Conservation (phyloP, 306 rosid species). For the Spatholobus suberectus region DNA sequence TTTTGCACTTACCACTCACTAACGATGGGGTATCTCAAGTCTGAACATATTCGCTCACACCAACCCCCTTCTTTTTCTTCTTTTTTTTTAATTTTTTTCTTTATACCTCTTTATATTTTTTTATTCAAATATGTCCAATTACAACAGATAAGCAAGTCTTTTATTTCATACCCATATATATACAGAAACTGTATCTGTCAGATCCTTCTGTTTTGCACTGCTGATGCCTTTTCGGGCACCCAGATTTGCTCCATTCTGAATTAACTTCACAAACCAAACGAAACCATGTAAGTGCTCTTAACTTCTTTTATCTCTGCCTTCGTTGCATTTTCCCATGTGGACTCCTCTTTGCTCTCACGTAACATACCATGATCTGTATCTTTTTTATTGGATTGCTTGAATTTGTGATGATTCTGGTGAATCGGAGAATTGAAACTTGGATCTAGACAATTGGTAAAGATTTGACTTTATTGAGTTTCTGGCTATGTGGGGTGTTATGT, state of each 20-base stretch:
- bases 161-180: slow-evolving; percentile 28
- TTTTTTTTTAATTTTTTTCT: not conserved
- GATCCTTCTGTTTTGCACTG: slow-evolving; percentile 23
- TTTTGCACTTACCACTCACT: slow-evolving; percentile 60
- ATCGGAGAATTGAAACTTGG: slow-evolving; percentile 34
- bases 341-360: not conserved
- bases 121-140: not conserved
- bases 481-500: not conserved
- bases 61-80: slow-evolving; percentile 34
- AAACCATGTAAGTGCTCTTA: slow-evolving; percentile 45
- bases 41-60: slow-evolving; percentile 32
- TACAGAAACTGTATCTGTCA: slow-evolving; percentile 29
- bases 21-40: slow-evolving; percentile 59
- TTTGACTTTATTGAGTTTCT: not conserved
- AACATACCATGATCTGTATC: slow-evolving; percentile 36
- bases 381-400: not conserved
- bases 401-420: slow-evolving; percentile 8
- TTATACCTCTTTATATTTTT: not conserved
- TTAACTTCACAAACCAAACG: not conserved
- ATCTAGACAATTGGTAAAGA: slow-evolving; percentile 8
- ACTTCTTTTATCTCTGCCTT: not conserved
- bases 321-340: slow-evolving; percentile 20
- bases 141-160: slow-evolving; percentile 1
- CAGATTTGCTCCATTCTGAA: slow-evolving; percentile 32
- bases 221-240: slow-evolving; percentile 15